These are phyloP conservation scores for Rhodamnia argentea DNA, from an alignment of 345 rosid genomes.

Conservation along the genomic window DNA sequence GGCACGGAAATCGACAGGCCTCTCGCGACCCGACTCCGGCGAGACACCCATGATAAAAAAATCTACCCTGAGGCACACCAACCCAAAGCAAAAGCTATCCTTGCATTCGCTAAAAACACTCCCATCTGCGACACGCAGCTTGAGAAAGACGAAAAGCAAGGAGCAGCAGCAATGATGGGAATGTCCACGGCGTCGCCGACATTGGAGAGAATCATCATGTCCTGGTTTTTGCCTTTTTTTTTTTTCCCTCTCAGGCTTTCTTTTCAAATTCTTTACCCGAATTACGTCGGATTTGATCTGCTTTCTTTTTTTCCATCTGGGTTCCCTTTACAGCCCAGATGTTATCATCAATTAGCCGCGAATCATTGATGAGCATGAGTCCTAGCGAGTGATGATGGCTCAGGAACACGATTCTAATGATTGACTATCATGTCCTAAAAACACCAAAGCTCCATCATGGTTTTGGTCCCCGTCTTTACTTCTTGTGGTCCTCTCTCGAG, in stretches of 20 bases:
- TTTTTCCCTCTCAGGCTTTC: background rate
- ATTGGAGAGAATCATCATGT: background rate
- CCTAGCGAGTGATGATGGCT: background rate
- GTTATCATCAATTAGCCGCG: background rate
- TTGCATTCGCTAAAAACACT: background rate
- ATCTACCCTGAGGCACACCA: background rate
- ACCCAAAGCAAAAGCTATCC: background rate
- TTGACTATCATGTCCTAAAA: background rate
- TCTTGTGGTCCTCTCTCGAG: background rate
- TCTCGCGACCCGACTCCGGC: constrained; percentile 22
- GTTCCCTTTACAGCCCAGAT: background rate
- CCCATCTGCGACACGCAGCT: background rate
- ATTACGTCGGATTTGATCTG: background rate
- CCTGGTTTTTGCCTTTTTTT: background rate
- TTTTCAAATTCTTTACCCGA: background rate
- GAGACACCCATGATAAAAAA: constrained; percentile 19
- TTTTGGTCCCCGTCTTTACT: background rate
- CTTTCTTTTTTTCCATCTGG: background rate
- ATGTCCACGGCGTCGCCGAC: constrained; percentile 16
- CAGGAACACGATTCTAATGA: background rate
- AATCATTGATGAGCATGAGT: background rate
- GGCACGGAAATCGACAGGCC: constrained; percentile 64
- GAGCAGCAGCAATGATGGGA: constrained; percentile 29
- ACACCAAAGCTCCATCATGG: background rate
- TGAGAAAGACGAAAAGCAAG: background rate